Conservation (phyloP, 192 early-diverging fungal genomes). For the Backusella parvicylindrica region DNA sequence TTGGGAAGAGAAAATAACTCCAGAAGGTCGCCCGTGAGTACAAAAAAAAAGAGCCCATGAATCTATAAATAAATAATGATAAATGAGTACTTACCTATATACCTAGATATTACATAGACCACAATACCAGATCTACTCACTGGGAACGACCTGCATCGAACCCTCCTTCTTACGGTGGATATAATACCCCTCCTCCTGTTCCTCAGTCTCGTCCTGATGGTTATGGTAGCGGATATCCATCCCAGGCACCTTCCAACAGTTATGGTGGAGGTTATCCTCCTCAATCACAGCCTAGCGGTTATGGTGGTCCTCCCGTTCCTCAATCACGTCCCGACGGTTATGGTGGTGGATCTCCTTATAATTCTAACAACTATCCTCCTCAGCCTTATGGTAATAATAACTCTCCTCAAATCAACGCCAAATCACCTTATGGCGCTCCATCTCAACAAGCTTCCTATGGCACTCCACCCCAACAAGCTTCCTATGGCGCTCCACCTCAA, state of each 20-base stretch:
- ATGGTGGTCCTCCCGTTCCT: slow-evolving; percentile 2
- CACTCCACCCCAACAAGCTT: background rate
- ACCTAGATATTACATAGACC: slow-evolving; percentile 29
- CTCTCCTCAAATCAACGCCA: background rate
- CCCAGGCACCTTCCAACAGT: too few species aligned
- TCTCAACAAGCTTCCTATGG: background rate
- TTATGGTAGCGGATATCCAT: background rate
- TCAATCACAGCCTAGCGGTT: background rate
- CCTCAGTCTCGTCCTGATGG: background rate
- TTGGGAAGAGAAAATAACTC: slow-evolving; percentile 20
- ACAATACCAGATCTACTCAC: slow-evolving; percentile 19
- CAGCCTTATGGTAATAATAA: background rate
- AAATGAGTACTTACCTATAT: background rate
- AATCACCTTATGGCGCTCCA: background rate
- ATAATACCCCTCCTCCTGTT: background rate
- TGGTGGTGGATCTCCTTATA: slow-evolving; percentile 5
- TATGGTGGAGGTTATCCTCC: background rate
- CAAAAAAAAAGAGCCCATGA: too few species aligned
- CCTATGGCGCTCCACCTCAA: slow-evolving; percentile 2
- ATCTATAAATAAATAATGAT: background rate
- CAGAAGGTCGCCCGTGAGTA: slow-evolving; percentile 21
- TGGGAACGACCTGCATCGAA: slow-evolving; percentile 29
- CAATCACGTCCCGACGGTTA: background rate
- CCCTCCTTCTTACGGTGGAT: slow-evolving; percentile 7
- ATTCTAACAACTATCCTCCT: slow-evolving; percentile 6